A percentile compares a stretch with the other conserved stretches of the same genome.
phyloP scores from a whole-genome alignment of 768 basidiomycete genomes.

The Austroboletus eburneus region DNA sequence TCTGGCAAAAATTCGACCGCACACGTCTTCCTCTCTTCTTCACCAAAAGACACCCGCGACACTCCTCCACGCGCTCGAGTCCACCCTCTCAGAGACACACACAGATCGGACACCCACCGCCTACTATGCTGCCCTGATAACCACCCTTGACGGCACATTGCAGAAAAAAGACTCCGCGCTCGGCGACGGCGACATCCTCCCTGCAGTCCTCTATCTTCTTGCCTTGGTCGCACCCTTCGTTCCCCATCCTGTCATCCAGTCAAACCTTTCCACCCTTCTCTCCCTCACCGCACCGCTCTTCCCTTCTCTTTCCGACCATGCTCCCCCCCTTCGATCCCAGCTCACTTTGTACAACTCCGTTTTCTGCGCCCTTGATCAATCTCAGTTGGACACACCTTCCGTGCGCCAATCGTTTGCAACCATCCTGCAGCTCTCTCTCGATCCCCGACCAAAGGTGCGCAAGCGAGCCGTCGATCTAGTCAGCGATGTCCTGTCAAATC shows the following conservation, averaged over 20 bases:
- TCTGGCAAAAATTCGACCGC: constrained; percentile 82
- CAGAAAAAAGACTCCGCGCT: constrained; percentile 58
- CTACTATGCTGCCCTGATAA: constrained; percentile 90
- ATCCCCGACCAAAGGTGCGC: constrained; percentile 91
- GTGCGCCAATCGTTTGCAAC: constrained; percentile 83
- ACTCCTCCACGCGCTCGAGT: constrained; percentile 81
- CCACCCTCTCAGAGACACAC: constrained; percentile 66
- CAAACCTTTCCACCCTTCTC: constrained; percentile 68
- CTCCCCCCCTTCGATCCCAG: constrained; percentile 84
- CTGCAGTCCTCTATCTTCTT: constrained; percentile 38
- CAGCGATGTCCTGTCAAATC: constrained; percentile 66
- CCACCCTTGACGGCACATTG: constrained; percentile 75
- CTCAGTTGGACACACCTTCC: constrained; percentile 61
- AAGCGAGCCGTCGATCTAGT: constrained; percentile 86
- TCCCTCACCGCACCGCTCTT: constrained; percentile 77
- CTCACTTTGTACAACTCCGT: constrained; percentile 70
- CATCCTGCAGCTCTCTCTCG: constrained; percentile 76
- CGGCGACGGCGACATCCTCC: constrained; percentile 60
- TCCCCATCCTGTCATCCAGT: constrained; percentile 71
- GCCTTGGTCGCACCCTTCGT: constrained; percentile 41
- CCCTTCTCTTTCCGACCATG: constrained; percentile 55
- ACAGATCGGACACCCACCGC: constrained; percentile 75
- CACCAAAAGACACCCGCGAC: constrained; percentile 90
- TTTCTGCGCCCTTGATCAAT: constrained; percentile 64
- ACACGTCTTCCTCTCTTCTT: constrained; percentile 71